Evolutionary conservation across 2,329 filamentous ascomycete genomes (phyloP), one percentile per base, ranked within the genome.

Genomic region (Massarina eburnea): DNA sequence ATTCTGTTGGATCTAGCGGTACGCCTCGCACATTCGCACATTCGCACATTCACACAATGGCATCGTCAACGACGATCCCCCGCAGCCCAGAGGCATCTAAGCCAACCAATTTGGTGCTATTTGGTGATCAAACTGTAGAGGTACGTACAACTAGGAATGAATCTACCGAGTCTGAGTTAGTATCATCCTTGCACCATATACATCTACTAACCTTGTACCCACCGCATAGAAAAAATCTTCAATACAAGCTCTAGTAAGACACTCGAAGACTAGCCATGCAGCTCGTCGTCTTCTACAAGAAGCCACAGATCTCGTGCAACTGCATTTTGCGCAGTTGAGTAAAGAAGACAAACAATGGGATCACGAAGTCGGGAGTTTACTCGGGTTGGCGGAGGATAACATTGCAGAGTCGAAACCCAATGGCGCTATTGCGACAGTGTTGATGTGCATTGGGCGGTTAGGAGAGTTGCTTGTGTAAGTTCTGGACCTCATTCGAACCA

Each of bases 51-150:
- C 27, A 30, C 12, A 30, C 27, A 30, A 30, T 29, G 14, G 8
- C 8, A 29, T 29, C 12, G 27, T 30, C 27, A 9, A 30, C 15
- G 27, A 30, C 27, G 27, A 30, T 10, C 15, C 8, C 27, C 27
- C 12, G 3, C 15, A 12, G 27, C 27, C 27, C n/a, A n/a, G n/a
- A n/a, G n/a, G n/a, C n/a, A n/a, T n/a, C n/a, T n/a, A n/a, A n/a
- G n/a, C n/a, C 27, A 9, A 30, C 27, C 27, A 34, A 38, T 22
- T 15, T 38, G 10, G 18, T 38, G 4, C 20, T 38, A 10, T 38
- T 38, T 38, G 35, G 35, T n/a, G 35, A 38, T 22, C 35, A 38
- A 15, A 38, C 35, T 7, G 21, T 38, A 14, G 35, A 38, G 35
- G 22, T 21, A 15, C 35, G 10, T 7, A 30, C 27, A 3, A 30